A percentile compares a stretch with the other conserved stretches of the same genome.
Conservation (phyloP, 2,329 filamentous ascomycete genomes). For the Apiospora aurea region DNA sequence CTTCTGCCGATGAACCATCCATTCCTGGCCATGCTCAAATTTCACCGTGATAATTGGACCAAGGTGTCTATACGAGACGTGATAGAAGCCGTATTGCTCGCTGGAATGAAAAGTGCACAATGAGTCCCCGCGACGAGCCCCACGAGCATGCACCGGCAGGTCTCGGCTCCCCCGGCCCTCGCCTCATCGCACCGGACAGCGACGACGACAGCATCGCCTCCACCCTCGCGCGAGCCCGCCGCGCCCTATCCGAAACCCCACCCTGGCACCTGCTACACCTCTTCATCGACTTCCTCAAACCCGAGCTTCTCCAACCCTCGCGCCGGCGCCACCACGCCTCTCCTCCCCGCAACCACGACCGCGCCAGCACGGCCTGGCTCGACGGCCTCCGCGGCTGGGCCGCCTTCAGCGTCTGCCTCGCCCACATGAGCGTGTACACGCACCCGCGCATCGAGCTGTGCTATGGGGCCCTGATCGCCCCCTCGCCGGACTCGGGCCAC, state of each 20-base stretch:
- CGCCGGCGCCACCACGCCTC: neutral
- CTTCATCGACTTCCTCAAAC: neutral
- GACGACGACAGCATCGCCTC: neutral
- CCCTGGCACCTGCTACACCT: neutral
- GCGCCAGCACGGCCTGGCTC: conserved; percentile 9
- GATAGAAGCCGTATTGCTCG: neutral
- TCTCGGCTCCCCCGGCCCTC: conserved; percentile 8
- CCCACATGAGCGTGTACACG: conserved; percentile 21
- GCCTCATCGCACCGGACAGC: neutral
- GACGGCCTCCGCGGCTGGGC: conserved; percentile 24
- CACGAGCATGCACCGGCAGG: neutral
- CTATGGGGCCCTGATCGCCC: neutral
- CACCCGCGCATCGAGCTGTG: conserved; percentile 24
- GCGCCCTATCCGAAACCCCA: neutral
- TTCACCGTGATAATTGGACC: accelerated
- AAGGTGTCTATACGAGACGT: too few species aligned
- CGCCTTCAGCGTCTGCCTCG: conserved; percentile 21
- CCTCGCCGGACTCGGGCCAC: neutral
- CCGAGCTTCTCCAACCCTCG: conserved; percentile 10
- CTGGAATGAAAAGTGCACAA: neutral
- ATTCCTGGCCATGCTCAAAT: neutral
- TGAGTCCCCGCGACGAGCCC: neutral
- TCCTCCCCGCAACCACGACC: neutral
- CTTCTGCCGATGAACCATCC: neutral
- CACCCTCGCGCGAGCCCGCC: neutral